Evolutionary conservation across 257 asterid species (phyloP), one percentile per base, ranked within the genome.

Genomic region (Solanum dulcamara): DNA sequence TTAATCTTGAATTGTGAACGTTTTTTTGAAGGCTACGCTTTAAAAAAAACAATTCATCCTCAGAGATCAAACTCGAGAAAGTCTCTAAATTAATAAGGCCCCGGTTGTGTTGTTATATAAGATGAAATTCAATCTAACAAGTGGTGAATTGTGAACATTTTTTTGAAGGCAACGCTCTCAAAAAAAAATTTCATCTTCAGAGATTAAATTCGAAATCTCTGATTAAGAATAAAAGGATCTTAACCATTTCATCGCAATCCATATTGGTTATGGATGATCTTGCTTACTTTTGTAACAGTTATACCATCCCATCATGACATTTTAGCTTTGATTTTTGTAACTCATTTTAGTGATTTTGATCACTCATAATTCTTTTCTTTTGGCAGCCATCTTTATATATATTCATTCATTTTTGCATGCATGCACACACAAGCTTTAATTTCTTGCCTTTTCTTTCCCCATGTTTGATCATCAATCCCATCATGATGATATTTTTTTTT

Each of bases 231-330:
- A 6, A 5, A 17, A 14, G 6, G 2, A 12, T 60, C 18, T 11
- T 11, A 64, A 64, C 4, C 55, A 14, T 48, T 2, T 2, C 0
- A 50, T 7, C 55, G 20, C 55, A 14, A 48, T 5, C 6, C 5
- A 4, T 44, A 5, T 15, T 4, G 6, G 22, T 14, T 50, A 50
- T 64, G 13, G 37, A 64, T 64, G 38, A 11, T 28, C 4, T 64
- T 64, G 75, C 70, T 79, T 85, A 85, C 90, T 68, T 84, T 46
- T 85, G 66, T 35, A 66, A 90, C 94, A 91, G 95, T 92, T 90
- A 89, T 92, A 90, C 85, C 90, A 89, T 91, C 92, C 91, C 88
- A 88, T 91, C 92, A 90, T 74, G 67, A 53, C 80, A 59, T 85
- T 87, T 87, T 91, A 71, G 79, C 35, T 84, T 68, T 81, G 35